Evolutionary conservation across 2,329 filamentous ascomycete genomes (phyloP).

Genomic region (Lachnellula cervina): DNA sequence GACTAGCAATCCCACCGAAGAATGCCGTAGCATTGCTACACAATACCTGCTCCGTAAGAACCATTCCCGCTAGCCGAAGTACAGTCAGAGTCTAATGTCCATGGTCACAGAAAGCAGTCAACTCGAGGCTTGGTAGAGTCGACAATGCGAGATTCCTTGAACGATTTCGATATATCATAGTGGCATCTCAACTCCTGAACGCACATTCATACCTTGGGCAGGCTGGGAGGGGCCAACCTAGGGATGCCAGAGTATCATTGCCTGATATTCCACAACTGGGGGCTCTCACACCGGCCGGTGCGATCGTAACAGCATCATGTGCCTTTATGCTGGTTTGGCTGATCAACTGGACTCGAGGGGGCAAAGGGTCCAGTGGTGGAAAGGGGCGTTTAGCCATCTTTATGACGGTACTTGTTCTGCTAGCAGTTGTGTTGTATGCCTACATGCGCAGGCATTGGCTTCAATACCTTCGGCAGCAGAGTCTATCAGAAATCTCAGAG

Average conservation of each 20-base stretch:
- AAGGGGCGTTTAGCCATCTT: slow-evolving; percentile 50
- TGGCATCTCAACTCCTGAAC: slow-evolving; percentile 83
- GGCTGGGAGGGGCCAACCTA: slow-evolving; percentile 21
- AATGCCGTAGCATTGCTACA: slow-evolving; percentile 42
- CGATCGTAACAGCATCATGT: slow-evolving; percentile 56
- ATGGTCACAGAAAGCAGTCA: slow-evolving; percentile 56
- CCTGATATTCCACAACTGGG: slow-evolving; percentile 28
- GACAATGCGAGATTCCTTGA: slow-evolving; percentile 86
- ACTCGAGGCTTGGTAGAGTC: slow-evolving; percentile 65
- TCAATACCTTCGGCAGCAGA: slow-evolving; percentile 69
- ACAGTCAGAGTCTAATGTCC: background rate
- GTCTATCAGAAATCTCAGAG: slow-evolving; percentile 61
- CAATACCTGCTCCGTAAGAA: slow-evolving; percentile 48
- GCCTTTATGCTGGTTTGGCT: slow-evolving; percentile 57
- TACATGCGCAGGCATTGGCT: slow-evolving; percentile 78
- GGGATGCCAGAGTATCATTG: slow-evolving; percentile 14
- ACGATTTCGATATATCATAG: slow-evolving; percentile 87
- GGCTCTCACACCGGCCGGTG: slow-evolving; percentile 58
- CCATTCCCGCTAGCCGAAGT: slow-evolving; percentile 7
- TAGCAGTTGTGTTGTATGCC: slow-evolving; percentile 57
- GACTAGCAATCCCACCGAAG: slow-evolving; percentile 38
- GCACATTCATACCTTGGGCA: slow-evolving; percentile 55
- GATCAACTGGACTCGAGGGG: slow-evolving; percentile 63
- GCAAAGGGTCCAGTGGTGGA: slow-evolving; percentile 47
- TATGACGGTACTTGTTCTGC: slow-evolving; percentile 44